Evolutionary conservation across 345 rosid genomes (phyloP), one percentile per base, ranked within the genome.

Genomic region (Diplotaxis tenuifolia): DNA sequence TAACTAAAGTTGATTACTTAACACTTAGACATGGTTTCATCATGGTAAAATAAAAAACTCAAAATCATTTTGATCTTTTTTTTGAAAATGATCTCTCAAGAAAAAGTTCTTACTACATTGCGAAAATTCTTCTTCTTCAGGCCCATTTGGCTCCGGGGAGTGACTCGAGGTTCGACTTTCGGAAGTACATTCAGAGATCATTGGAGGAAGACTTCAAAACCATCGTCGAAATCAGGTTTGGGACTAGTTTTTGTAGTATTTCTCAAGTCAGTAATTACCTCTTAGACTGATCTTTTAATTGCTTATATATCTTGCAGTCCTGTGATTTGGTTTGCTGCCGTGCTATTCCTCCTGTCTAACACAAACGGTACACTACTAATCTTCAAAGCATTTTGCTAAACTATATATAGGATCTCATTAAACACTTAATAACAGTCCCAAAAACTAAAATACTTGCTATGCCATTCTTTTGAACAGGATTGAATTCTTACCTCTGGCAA

Each of bases 11-110:
- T 52, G 99, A 95, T 81, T 95, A 95, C 82, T 68, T 95, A 83
- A 85, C 99, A 25, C 76, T 95, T 6, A 75, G 99, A 65, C 97
- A 92, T 84, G 98, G 98, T 62, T 95, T 95, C 75, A 90, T 95
- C 67, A 89, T 71, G 92, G 99, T 92, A 70, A 28, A 19, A 20
- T 1, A 23, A 23, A 1, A 23, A 23, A 9, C 2, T 1, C 2
- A 28, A 28, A 28, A 28, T 28, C 5, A 3, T 0, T 16, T 3
- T 0, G 1, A 20, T 34, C 31, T 47, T 53, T 38, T 25, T 25
- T 52, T 68, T 12, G 10, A 12, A 42, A 3, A 27, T 2, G 54
- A 1, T 42, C 8, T 34, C 55, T 56, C 27, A 47, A 68, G 56
- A 9, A 1, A 72, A n/a, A 27, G 3, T 5, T 42, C 38, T 15